Base-by-base conservation (phyloP, 2,329 filamentous ascomycete species). In the Dothistroma pini region DNA sequence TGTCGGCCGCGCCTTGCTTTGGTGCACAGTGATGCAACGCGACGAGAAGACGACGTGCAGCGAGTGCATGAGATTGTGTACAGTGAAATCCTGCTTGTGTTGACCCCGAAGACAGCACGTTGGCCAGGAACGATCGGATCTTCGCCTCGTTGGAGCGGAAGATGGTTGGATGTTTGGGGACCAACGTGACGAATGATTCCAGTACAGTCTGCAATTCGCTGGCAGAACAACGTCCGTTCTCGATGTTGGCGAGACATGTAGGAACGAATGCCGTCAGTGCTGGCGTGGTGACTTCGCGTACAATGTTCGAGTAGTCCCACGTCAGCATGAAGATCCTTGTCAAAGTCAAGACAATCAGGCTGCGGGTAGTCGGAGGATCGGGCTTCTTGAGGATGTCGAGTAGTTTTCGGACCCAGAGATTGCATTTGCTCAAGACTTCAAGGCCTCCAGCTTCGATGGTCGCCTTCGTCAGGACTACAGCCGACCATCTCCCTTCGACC, bases 251-350 rank as follows among this genome's bases (percentile, higher is more conserved):
- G 50, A 96, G 75, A 68, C 89, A 91, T 2, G 88, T 82, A 0
- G 85, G 86, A 51, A 93, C 83, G 70, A 93, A 96, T 1, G 83
- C 78, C 1, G 90, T 86, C 21, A 97, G 78, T 2, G 86, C 90
- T 2, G 91, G 91, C 0, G 92, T 96, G 0, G 90, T 93, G 63
- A 97, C 90, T 73, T 97, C 93, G 68, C 93, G 84, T 50, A 93
- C 82, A 57, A 97, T 80, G 9, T 91, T 95, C 62, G 89, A 90
- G 71, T 92, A 92, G 41, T 88, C 86, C 71, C 92, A 90, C 47
- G 93, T 89, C 38, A 95, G 83, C 67, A 86, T 83, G 77, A 95
- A 97, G 68, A 97, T 92, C 70, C 89, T 88, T 21, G 90, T 89
- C 63, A 97, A 79, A 14, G 90, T 86, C 63, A 95, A 84, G 54